These are phyloP conservation scores for Neospermospora avenae DNA, from an alignment of 2,329 filamentous ascomycete genomes.

Conservation along the genomic window DNA sequence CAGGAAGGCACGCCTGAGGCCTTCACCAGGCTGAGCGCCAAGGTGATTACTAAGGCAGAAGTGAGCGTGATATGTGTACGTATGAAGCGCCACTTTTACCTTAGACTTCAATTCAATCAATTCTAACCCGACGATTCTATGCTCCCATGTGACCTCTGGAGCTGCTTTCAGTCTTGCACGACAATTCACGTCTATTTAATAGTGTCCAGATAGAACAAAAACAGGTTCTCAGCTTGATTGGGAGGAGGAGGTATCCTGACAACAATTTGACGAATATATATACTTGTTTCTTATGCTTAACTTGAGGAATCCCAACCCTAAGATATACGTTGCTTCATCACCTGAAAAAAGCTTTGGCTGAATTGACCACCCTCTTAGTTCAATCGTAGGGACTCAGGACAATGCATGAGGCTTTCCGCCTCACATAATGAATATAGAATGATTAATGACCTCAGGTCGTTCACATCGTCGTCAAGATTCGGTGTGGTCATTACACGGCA, in stretches of 20 bases:
- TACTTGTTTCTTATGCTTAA: background rate
- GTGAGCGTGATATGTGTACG: no score
- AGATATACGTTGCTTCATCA: background rate
- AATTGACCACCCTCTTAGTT: constrained; percentile 20
- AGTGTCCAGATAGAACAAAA: background rate
- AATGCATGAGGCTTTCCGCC: constrained; percentile 17
- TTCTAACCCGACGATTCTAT: no score
- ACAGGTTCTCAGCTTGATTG: background rate
- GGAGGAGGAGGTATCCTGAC: background rate
- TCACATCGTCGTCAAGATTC: constrained; percentile 16
- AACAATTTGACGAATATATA: background rate
- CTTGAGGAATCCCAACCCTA: background rate
- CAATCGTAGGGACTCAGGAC: constrained; percentile 17
- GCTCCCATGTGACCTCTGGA: no score
- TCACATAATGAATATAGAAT: constrained; percentile 17
- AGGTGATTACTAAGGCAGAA: no score
- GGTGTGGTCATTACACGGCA: constrained; percentile 17
- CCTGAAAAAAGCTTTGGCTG: constrained; percentile 9
- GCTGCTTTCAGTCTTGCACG: no score
- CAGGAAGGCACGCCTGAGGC: no score
- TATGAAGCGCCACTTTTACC: no score
- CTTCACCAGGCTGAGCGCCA: no score
- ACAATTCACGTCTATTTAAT: no score
- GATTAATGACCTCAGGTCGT: constrained; percentile 22
- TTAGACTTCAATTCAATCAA: no score